Evolutionary conservation across 1,284 basidiomycete species (phyloP).

Genomic region (Phellopilus nigrolimitatus): DNA sequence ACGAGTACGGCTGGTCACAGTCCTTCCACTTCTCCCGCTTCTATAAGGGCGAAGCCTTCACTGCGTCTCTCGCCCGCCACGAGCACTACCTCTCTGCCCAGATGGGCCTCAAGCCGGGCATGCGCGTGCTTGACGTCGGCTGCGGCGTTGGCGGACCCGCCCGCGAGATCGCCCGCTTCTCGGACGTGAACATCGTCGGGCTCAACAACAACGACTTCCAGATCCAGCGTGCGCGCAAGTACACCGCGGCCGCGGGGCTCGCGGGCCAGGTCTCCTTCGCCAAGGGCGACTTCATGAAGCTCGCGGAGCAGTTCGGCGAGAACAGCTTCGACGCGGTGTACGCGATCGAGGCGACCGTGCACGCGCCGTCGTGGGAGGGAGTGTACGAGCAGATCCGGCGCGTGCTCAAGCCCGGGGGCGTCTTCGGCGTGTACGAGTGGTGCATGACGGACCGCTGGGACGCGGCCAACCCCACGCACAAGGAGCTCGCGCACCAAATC

Average conservation of each 20-base stretch:
- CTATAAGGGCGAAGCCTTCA: constrained; percentile 92
- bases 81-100: constrained; percentile 95
- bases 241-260: constrained; percentile 79
- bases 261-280: constrained; percentile 76
- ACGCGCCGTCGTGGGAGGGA: constrained; percentile 94
- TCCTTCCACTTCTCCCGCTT: constrained; percentile 99
- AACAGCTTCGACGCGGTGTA: constrained; percentile 96
- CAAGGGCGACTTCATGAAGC: constrained; percentile 96
- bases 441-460: constrained; percentile 98
- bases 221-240: constrained; percentile 78
- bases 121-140: constrained; percentile 97
- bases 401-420: constrained; percentile 95
- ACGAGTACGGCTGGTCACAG: constrained; percentile 93
- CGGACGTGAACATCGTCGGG: constrained; percentile 84
- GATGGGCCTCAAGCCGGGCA: constrained; percentile 80
- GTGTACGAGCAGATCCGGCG: constrained; percentile 93
- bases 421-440: constrained; percentile 98
- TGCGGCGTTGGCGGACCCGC: constrained; percentile 98
- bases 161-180: constrained; percentile 90
- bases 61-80: constrained; percentile 83
- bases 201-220: constrained; percentile 99
- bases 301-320: constrained; percentile 89
- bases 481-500: constrained; percentile 85
- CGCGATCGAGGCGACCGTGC: constrained; percentile 97
- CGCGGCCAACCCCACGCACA: constrained; percentile 82